These are phyloP conservation scores for Aphanomyces cochlioides DNA, from an alignment of 352 stramenopile species.

Conservation along the genomic window DNA sequence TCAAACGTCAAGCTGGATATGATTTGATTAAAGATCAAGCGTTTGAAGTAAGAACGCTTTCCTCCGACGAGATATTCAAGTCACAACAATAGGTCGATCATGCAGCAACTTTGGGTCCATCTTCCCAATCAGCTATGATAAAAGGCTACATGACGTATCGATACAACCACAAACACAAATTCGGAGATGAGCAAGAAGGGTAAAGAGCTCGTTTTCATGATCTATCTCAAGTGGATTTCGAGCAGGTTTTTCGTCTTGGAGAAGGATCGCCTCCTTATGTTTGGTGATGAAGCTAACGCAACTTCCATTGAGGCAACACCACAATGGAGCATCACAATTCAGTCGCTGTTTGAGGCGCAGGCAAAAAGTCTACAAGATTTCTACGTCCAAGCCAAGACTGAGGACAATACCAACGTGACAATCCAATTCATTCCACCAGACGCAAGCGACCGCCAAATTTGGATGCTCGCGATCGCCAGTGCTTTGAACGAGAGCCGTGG, in stretches of 20 bases:
- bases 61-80: neutral
- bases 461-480: constrained; percentile 6
- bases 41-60: constrained; percentile 4
- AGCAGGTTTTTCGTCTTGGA: constrained; percentile 24
- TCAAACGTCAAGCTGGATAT: constrained; percentile 5
- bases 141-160: constrained; percentile 30
- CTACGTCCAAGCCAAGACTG: constrained; percentile 12
- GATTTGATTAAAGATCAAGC: constrained; percentile 25
- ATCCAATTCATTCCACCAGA: constrained; percentile 12
- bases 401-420: neutral
- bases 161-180: constrained; percentile 7
- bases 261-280: neutral
- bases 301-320: neutral
- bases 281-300: constrained; percentile 10
- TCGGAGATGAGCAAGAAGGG: neutral
- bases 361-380: constrained; percentile 9
- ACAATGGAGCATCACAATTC: neutral
- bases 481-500: constrained; percentile 15
- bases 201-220: neutral
- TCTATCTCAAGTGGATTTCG: neutral
- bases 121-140: neutral
- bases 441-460: constrained; percentile 10
- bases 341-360: constrained; percentile 17
- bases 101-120: neutral
- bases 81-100: constrained; percentile 16